A percentile compares a stretch with the other conserved stretches of the same genome.
phyloP scores from a whole-genome alignment of 2,329 filamentous ascomycete species.

The Xylariaceae sp. region DNA sequence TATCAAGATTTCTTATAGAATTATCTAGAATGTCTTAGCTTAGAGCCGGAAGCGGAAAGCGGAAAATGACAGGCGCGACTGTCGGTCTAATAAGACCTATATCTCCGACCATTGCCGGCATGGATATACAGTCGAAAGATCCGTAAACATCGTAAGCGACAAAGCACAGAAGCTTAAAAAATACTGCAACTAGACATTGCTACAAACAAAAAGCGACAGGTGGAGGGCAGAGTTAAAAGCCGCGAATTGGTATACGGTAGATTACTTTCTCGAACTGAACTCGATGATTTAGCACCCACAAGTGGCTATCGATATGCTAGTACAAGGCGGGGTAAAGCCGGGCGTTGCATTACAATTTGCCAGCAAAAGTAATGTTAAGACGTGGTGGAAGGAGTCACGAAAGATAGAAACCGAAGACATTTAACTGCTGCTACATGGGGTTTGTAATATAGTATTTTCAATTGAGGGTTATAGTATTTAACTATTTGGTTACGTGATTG shows the following conservation, averaged over 20 bases:
- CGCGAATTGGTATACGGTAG: background rate
- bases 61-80: constrained; percentile 1
- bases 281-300: background rate
- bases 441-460: background rate
- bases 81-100: background rate
- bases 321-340: background rate
- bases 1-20: constrained; percentile 19
- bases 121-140: background rate
- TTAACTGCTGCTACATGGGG: background rate
- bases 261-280: background rate
- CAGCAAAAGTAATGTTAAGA: constrained; percentile 1
- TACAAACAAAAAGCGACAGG: background rate
- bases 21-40: constrained; percentile 20
- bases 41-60: constrained; percentile 21
- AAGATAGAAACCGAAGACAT: background rate
- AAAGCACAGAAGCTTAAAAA: background rate
- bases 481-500: background rate
- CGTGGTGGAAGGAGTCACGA: background rate
- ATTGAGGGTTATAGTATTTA: background rate
- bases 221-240: background rate
- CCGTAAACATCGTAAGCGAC: background rate
- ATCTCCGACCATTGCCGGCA: background rate
- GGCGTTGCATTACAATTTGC: constrained; percentile 1
- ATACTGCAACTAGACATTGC: background rate
- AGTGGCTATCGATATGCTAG: background rate